Conservation (phyloP, 352 stramenopile genomes). For the Phytophthora boehmeriae region DNA sequence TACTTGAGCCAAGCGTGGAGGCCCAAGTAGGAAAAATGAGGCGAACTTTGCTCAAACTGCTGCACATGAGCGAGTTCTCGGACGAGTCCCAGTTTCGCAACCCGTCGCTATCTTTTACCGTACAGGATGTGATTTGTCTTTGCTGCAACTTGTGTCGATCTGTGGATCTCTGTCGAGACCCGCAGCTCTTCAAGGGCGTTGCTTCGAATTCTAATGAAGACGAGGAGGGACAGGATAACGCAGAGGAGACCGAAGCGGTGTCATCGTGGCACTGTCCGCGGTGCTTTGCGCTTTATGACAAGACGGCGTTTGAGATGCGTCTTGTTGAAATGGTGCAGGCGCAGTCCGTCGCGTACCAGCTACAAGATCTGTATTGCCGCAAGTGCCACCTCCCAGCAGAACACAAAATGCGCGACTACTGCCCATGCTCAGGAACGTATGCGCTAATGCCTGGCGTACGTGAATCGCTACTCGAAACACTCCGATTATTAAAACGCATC, state of each 20-base stretch:
- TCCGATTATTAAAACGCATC: conserved; percentile 69
- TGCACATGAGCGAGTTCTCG: conserved; percentile 76
- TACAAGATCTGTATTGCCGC: conserved; percentile 89
- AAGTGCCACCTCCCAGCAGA: conserved; percentile 82
- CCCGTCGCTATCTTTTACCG: conserved; percentile 93
- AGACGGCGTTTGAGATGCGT: conserved; percentile 87
- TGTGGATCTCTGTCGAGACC: conserved; percentile 97
- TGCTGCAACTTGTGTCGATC: conserved; percentile 96
- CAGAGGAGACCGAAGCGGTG: conserved; percentile 18
- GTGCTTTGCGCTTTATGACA: conserved; percentile 93
- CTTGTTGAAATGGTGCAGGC: conserved; percentile 92
- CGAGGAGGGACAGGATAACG: conserved; percentile 29
- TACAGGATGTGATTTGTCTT: conserved; percentile 97
- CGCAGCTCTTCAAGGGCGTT: conserved; percentile 87
- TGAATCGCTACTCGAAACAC: conserved; percentile 56
- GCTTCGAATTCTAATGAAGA: conserved; percentile 26
- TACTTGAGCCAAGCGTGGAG: conserved; percentile 92
- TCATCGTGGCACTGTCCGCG: conserved; percentile 91
- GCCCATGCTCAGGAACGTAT: conserved; percentile 79
- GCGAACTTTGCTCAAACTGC: conserved; percentile 89
- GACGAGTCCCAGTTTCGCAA: conserved; percentile 92
- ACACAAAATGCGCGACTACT: conserved; percentile 82
- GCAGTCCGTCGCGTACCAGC: conserved; percentile 91
- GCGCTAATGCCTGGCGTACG: conserved; percentile 36
- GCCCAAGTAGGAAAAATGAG: conserved; percentile 92